These are phyloP conservation scores for Penicillium verhagenii DNA, from an alignment of 495 filamentous ascomycete genomes.

Conservation along the genomic window DNA sequence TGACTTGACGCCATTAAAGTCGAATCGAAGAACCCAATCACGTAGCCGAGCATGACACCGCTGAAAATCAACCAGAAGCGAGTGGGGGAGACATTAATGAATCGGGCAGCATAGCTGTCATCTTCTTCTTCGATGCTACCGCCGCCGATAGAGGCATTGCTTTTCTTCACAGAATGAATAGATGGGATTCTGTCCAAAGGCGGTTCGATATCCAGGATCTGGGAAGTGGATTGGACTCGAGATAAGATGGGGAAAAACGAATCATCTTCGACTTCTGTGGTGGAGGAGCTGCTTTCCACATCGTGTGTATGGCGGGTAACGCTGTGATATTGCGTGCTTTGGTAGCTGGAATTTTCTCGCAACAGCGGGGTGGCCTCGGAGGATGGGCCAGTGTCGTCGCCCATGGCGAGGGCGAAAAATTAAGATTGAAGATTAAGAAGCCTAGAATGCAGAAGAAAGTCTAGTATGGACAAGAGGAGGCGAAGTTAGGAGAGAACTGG, in stretches of 20 bases:
- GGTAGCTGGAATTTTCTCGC: conserved; percentile 1
- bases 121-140: conserved; percentile 11
- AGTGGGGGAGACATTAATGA: conserved; percentile 44
- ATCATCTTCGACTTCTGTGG: conserved; percentile 21
- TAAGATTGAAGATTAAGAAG: not conserved
- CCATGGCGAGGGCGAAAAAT: not conserved
- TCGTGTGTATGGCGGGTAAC: conserved; percentile 8
- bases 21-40: conserved; percentile 65
- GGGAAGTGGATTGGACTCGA: conserved; percentile 31
- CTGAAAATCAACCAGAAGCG: conserved; percentile 55
- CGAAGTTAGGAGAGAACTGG: not conserved
- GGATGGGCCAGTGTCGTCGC: not conserved
- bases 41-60: conserved; percentile 46
- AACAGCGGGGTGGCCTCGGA: conserved; percentile 24
- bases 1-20: conserved; percentile 82
- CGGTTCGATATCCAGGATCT: conserved; percentile 32
- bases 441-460: not conserved
- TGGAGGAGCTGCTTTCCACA: conserved; percentile 21
- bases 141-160: conserved; percentile 10
- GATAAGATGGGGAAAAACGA: conserved; percentile 19
- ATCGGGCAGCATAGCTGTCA: conserved; percentile 32
- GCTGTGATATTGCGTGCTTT: conserved; percentile 9
- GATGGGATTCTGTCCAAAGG: conserved; percentile 28
- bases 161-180: conserved; percentile 9
- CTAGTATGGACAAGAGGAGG: not conserved